Percentiles rank a stretch among this genome's conserved stretches.
phyloP scores from a whole-genome alignment of 2,329 filamentous ascomycete genomes.

The Fusarium neocosmosporiellum region DNA sequence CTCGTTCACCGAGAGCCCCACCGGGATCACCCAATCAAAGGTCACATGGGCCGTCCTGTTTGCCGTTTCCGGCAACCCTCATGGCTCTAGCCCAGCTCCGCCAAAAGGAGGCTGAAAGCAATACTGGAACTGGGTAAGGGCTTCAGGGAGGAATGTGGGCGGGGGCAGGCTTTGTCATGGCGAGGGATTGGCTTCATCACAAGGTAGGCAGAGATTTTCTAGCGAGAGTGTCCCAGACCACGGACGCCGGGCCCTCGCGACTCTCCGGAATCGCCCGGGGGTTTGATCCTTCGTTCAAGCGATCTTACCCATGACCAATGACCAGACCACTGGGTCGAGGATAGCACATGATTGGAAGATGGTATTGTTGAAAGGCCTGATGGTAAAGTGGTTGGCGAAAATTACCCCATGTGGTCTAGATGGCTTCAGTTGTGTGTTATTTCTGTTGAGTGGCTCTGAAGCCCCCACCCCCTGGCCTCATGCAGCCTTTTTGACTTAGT shows the following conservation, averaged over 20 bases:
- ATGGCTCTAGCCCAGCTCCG: not conserved
- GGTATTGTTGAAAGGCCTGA: not conserved
- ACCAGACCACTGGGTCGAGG: not conserved
- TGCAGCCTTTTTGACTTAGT: no score
- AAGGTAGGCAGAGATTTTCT: not conserved
- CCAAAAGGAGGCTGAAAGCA: not conserved
- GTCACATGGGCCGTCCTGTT: not conserved
- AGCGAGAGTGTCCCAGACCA: not conserved
- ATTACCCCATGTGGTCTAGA: not conserved
- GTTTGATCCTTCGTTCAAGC: not conserved
- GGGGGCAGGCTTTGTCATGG: not conserved
- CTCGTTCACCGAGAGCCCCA: not conserved
- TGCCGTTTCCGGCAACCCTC: slow-evolving; percentile 24
- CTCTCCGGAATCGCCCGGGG: not conserved
- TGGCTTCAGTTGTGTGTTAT: no score
- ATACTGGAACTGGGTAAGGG: not conserved
- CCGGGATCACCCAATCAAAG: slow-evolving; percentile 11
- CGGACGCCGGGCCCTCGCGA: not conserved
- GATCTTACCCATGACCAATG: not conserved
- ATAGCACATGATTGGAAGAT: not conserved
- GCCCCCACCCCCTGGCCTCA: no score
- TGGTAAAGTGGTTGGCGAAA: not conserved
- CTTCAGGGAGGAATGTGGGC: not conserved
- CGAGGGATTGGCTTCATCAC: not conserved
- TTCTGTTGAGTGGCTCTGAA: no score